phyloP scores from a whole-genome alignment of 2,329 filamentous ascomycete genomes.

The Tolypocladium paradoxum region DNA sequence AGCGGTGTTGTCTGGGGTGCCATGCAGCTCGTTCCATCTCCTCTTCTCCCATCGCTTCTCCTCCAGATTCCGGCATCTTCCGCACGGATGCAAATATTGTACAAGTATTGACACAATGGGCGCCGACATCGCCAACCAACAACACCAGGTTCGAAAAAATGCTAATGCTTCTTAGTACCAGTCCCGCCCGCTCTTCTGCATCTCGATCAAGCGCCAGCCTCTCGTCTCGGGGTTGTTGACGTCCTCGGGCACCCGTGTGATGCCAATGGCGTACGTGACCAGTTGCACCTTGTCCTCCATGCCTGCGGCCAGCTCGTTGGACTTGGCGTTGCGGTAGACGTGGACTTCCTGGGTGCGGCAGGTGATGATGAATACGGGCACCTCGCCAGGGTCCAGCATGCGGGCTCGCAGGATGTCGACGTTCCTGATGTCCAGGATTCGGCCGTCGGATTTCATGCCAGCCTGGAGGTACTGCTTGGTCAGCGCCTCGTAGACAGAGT shows the following conservation, averaged over 20 bases:
- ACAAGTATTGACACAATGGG: not conserved
- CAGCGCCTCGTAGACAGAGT: conserved; percentile 91
- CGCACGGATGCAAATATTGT: conserved; percentile 1
- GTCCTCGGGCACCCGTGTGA: conserved; percentile 87
- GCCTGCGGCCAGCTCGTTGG: conserved; percentile 77
- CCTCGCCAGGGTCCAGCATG: conserved; percentile 74
- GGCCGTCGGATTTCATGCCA: conserved; percentile 87
- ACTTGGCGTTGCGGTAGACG: conserved; percentile 89
- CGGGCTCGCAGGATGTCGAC: conserved; percentile 79
- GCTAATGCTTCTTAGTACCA: conserved; percentile 40
- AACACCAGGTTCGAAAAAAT: not conserved
- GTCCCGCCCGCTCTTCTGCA: conserved; percentile 96
- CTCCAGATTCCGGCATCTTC: conserved; percentile 8
- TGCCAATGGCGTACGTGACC: conserved; percentile 94
- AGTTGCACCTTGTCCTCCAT: conserved; percentile 99
- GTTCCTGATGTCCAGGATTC: conserved; percentile 87
- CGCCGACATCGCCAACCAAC: not conserved
- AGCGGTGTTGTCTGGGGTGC: conserved; percentile 20
- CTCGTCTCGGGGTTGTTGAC: conserved; percentile 94
- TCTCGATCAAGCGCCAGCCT: conserved; percentile 94
- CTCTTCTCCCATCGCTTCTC: conserved; percentile 5
- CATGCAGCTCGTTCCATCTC: conserved; percentile 14
- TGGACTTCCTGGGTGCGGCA: conserved; percentile 96
- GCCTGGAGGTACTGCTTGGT: conserved; percentile 92
- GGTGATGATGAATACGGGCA: conserved; percentile 94